Evolutionary conservation across 1,139 yeast species (phyloP).

Genomic region (Suhomyces bolitotheri): DNA sequence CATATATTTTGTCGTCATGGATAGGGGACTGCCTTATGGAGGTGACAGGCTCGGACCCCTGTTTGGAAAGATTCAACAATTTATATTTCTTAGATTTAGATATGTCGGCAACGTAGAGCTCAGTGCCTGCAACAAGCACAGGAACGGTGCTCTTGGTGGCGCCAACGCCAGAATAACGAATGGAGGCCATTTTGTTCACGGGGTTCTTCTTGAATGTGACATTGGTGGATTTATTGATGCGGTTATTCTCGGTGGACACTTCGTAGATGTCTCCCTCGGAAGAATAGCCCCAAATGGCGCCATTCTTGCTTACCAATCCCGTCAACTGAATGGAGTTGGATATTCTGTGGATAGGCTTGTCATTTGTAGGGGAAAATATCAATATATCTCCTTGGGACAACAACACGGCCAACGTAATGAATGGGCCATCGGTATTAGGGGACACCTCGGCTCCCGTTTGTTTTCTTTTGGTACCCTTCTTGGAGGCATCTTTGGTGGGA

Average conservation of each 20-base stretch:
- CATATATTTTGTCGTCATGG: constrained; percentile 11
- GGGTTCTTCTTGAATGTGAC: constrained; percentile 15
- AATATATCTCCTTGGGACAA: constrained; percentile 40
- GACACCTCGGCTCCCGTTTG: constrained; percentile 10
- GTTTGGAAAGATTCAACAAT: constrained; percentile 5
- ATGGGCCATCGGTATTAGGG: constrained; percentile 1
- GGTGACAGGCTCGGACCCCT: constrained; percentile 1
- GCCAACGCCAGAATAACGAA: constrained; percentile 13
- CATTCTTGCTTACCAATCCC: constrained; percentile 18
- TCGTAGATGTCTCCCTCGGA: constrained; percentile 17
- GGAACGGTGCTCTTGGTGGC: constrained; percentile 12
- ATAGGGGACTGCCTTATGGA: constrained; percentile 10
- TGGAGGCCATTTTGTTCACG: constrained; percentile 10
- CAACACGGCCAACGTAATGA: constrained; percentile 32
- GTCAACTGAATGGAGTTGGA: constrained; percentile 19
- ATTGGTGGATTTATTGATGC: constrained; percentile 19
- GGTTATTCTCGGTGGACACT: constrained; percentile 19
- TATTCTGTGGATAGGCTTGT: constrained; percentile 36
- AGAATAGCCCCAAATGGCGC: constrained; percentile 23
- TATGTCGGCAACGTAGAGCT: constrained; percentile 15
- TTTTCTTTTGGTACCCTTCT: constrained; percentile 20
- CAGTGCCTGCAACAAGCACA: constrained; percentile 12
- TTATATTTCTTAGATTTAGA: constrained; percentile 15
- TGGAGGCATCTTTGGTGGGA: constrained; percentile 7
- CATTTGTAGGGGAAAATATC: constrained; percentile 42